Base-by-base conservation (phyloP, 331 rosid species). In the Malus hybrid region DNA sequence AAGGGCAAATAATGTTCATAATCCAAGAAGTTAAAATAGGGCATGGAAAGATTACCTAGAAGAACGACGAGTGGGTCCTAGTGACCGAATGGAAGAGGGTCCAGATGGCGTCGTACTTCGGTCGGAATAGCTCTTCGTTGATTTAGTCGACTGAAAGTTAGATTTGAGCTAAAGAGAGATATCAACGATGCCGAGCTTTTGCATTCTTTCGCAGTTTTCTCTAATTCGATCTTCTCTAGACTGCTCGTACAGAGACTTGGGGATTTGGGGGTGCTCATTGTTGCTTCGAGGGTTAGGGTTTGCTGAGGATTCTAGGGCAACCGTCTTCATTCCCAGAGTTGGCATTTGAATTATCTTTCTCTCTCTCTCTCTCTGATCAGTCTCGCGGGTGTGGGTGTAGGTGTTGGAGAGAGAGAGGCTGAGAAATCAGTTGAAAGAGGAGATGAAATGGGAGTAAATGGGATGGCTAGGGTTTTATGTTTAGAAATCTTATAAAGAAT, bases 191-290 rank as follows among this genome's bases (percentile, higher is more conserved):
- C 97, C 96, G 3, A 94, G 86, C 82, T 89, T 87, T 11, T 87
- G 84, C 91, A 94, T 78, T 57, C 89, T 87, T 74, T 92, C 86
- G 0, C 84, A 86, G 71, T 90, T 94, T 85, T 90, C 88, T 75
- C 81, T 86, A 85, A 94, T 92, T 74, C 99, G 82, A 77, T 90
- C 83, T 77, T 90, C 88, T 71, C 93, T 85, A 13, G 86, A 81
- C 60, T 85, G 85, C 85, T 94, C 96, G 76, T 94, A 94, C 74
- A 28, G 77, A 15, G 85, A 88, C 39, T 70, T 66, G 20, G 57
- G 12, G 73, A 68, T 70, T 73, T 62, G 67, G 39, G 56, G 3
- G 16, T 29, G 81, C 44, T 44, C 83, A 57, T 78, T 32, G 61
- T 16, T 80, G 28, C 33, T 63, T 19, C 10, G 61, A 10, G 33